Evolutionary conservation across 495 filamentous ascomycete species (phyloP).

Genomic region (Lentithecium fluviatile): DNA sequence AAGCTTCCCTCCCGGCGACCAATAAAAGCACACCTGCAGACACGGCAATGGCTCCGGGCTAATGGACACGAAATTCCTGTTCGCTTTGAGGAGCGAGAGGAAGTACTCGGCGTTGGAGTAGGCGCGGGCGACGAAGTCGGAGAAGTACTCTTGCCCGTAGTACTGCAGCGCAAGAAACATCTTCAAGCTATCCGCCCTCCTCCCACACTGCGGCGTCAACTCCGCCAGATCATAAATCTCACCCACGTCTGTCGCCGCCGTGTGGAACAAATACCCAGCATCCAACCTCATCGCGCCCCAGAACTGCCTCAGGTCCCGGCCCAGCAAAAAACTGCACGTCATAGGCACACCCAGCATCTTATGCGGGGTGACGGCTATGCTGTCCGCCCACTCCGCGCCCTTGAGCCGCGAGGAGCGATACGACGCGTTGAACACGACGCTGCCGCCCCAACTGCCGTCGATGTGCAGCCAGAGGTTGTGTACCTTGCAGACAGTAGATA

Average conservation of each 20-base stretch:
- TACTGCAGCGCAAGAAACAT: constrained; percentile 85
- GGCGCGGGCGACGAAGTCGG: constrained; percentile 61
- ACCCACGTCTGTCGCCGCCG: constrained; percentile 41
- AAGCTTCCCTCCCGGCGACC: constrained; percentile 59
- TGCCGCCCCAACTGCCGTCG: constrained; percentile 87
- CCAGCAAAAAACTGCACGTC: constrained; percentile 88
- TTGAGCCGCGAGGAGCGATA: constrained; percentile 53
- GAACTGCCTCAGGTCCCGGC: constrained; percentile 69
- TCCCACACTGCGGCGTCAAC: constrained; percentile 87
- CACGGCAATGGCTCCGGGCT: constrained; percentile 78
- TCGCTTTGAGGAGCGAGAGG: constrained; percentile 53
- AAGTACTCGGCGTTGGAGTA: constrained; percentile 68
- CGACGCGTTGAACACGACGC: constrained; percentile 75
- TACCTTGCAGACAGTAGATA: constrained; percentile 68
- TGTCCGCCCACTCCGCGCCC: constrained; percentile 72
- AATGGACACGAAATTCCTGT: constrained; percentile 65
- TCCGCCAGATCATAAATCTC: constrained; percentile 92
- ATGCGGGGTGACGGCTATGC: constrained; percentile 84
- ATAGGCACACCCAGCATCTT: constrained; percentile 93
- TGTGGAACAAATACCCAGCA: constrained; percentile 85
- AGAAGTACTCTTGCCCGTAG: constrained; percentile 64
- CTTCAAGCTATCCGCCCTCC: constrained; percentile 81
- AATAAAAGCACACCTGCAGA: constrained; percentile 94
- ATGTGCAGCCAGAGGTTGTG: constrained; percentile 85
- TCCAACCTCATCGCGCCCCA: constrained; percentile 80